Percentiles rank a stretch among this genome's conserved stretches.
Evolutionary conservation across 75 land plant genomes (phyloP).

Genomic region (Chamaecyparis obtusa): DNA sequence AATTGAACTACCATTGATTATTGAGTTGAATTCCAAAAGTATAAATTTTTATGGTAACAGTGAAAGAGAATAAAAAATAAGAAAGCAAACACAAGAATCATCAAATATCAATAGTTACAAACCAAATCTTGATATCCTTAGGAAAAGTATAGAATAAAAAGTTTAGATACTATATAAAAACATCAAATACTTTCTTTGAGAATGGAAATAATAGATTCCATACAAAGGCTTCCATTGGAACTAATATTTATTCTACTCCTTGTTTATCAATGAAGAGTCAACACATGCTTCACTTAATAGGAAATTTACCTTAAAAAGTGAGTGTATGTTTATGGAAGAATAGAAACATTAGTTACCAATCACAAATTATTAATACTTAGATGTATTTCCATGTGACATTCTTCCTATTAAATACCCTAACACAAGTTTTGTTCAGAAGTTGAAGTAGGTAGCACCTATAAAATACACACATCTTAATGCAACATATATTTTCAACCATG

Average conservation of each 20-base stretch:
- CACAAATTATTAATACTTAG: not conserved
- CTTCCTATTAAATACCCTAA: not conserved
- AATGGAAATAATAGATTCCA: not conserved
- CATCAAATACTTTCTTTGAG: not conserved
- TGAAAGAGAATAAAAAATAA: not conserved
- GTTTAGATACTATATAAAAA: not conserved
- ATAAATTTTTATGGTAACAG: not conserved
- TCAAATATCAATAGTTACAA: no score
- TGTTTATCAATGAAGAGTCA: not conserved
- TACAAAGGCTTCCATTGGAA: not conserved
- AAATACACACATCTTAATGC: conserved; percentile 52
- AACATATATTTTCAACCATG: conserved; percentile 65
- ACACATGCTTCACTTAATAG: not conserved
- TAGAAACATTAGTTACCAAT: not conserved
- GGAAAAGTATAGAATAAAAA: not conserved
- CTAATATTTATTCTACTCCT: not conserved
- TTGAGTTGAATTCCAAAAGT: not conserved
- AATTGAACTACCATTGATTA: not conserved
- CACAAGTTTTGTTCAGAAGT: conserved; percentile 40
- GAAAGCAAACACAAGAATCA: not conserved
- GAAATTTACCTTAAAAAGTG: not conserved
- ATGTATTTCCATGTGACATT: not conserved
- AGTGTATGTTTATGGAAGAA: not conserved
- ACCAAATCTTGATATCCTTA: not conserved
- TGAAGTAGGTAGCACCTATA: conserved; percentile 42